These are phyloP conservation scores for Angomonas deanei DNA, from an alignment of 208 protist species.

Conservation along the genomic window DNA sequence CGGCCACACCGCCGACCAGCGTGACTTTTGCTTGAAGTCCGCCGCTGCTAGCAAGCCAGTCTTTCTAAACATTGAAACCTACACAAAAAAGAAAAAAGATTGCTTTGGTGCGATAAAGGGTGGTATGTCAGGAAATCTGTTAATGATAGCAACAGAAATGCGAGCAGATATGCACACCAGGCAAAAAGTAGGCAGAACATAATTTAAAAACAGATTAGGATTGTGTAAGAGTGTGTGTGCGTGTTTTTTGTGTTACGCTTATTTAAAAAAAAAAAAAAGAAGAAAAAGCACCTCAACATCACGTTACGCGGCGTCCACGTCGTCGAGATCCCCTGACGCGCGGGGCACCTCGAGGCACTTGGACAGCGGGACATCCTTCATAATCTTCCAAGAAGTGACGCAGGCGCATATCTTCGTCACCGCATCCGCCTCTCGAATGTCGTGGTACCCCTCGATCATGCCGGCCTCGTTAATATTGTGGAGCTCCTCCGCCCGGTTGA, in stretches of 20 bases:
- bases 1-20: slow-evolving; percentile 84
- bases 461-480: slow-evolving; percentile 71
- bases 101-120: neutral
- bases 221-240: slow-evolving; percentile 3
- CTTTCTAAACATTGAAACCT: slow-evolving; percentile 25
- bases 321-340: slow-evolving; percentile 18
- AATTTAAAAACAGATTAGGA: neutral
- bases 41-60: slow-evolving; percentile 42
- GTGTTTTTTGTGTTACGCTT: neutral
- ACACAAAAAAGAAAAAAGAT: slow-evolving; percentile 4
- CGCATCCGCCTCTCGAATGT: slow-evolving; percentile 86
- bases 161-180: neutral
- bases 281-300: neutral
- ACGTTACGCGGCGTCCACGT: slow-evolving; percentile 26
- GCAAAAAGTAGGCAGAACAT: neutral
- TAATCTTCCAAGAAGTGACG: slow-evolving; percentile 70
- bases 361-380: slow-evolving; percentile 64
- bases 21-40: slow-evolving; percentile 90
- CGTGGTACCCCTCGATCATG: slow-evolving; percentile 87
- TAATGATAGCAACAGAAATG: neutral
- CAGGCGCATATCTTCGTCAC: slow-evolving; percentile 87
- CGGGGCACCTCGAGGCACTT: slow-evolving; percentile 76
- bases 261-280: neutral
- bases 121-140: neutral
- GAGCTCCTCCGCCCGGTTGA: slow-evolving; percentile 85